These are phyloP conservation scores for Botryotinia calthae DNA, from an alignment of 2,329 filamentous ascomycete species.

Conservation along the genomic window DNA sequence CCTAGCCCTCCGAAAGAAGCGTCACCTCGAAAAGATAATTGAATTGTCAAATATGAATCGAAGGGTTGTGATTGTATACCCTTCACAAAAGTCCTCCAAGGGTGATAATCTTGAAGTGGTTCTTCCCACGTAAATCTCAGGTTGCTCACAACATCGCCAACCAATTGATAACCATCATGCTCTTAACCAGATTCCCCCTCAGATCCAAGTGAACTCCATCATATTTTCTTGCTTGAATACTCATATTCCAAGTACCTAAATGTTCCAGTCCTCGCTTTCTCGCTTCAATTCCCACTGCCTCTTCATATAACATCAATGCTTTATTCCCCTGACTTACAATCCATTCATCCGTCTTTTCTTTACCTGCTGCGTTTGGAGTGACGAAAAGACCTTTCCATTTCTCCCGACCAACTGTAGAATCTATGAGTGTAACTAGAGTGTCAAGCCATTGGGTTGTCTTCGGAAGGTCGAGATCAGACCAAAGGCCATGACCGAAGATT, in stretches of 20 bases:
- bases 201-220: constrained; percentile 50
- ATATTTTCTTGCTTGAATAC: constrained; percentile 47
- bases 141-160: constrained; percentile 30
- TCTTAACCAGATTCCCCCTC: constrained; percentile 48
- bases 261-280: constrained; percentile 44
- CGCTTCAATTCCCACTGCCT: constrained; percentile 33
- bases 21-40: neutral
- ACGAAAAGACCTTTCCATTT: constrained; percentile 39
- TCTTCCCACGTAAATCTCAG: neutral
- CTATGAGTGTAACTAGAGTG: constrained; percentile 38
- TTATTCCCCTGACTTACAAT: constrained; percentile 49
- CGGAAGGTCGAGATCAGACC: constrained; percentile 47
- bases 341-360: constrained; percentile 47
- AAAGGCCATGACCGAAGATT: constrained; percentile 48
- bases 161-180: constrained; percentile 51
- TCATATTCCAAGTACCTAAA: constrained; percentile 52
- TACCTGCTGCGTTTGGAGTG: constrained; percentile 48
- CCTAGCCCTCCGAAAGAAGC: neutral
- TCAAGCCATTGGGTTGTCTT: constrained; percentile 45
- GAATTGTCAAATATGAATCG: neutral
- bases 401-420: constrained; percentile 15
- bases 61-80: neutral
- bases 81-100: neutral
- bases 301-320: constrained; percentile 47
- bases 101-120: neutral